Percentiles rank a stretch among this genome's conserved stretches.
Evolutionary conservation across 371 early-diverging fungal genomes (phyloP).

Genomic region (Lichtheimia hyalospora): DNA sequence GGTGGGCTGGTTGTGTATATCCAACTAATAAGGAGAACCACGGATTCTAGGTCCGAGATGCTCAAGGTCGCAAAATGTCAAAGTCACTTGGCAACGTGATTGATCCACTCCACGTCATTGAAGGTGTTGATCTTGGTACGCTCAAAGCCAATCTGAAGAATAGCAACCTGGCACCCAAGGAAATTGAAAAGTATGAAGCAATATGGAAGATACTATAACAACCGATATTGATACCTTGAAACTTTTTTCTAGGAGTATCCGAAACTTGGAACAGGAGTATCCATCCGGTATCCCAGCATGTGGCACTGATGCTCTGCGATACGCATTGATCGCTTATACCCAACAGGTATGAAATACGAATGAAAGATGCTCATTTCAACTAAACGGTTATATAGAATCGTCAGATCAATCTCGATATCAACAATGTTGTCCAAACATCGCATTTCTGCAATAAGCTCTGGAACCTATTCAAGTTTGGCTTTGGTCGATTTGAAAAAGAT

Average conservation of each 20-base stretch:
- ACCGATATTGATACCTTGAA: no score
- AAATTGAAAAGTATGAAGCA: constrained; percentile 64
- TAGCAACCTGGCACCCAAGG: constrained; percentile 82
- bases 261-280: constrained; percentile 80
- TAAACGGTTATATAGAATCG: constrained; percentile 47
- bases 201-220: no score
- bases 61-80: constrained; percentile 98
- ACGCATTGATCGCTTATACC: constrained; percentile 87
- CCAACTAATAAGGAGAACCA: background rate
- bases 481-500: constrained; percentile 49
- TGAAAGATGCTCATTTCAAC: no score
- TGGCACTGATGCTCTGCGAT: constrained; percentile 97
- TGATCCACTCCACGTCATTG: constrained; percentile 96
- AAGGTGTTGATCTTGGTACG: constrained; percentile 72
- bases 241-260: constrained; percentile 45
- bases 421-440: constrained; percentile 88
- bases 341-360: constrained; percentile 52
- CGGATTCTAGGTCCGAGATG: constrained; percentile 80
- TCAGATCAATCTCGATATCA: constrained; percentile 96
- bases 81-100: constrained; percentile 98
- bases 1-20: background rate
- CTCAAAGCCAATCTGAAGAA: constrained; percentile 68
- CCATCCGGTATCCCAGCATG: constrained; percentile 95
- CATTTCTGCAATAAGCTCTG: constrained; percentile 99
- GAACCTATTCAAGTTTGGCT: constrained; percentile 89